Evolutionary conservation across 371 early-diverging fungal genomes (phyloP).

Genomic region (Mortierella polycephala): DNA sequence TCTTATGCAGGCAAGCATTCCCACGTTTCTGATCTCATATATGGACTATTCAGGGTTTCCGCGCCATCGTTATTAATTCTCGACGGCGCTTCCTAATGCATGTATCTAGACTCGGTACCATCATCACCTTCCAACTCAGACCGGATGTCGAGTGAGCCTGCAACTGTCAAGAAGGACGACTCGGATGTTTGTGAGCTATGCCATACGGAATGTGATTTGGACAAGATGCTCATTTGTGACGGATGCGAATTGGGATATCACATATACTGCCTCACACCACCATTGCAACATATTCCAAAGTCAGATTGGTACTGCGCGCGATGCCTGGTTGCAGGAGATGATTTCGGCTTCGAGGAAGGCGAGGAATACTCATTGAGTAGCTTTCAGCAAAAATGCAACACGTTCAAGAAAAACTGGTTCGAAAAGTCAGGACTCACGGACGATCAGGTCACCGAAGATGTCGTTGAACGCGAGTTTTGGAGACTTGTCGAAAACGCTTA

Average conservation of each 20-base stretch:
- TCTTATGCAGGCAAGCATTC: slow-evolving; percentile 46
- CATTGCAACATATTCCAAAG: slow-evolving; percentile 71
- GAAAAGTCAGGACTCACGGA: slow-evolving; percentile 34
- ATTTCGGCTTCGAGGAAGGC: slow-evolving; percentile 93
- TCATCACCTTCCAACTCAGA: slow-evolving; percentile 51
- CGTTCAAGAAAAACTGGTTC: slow-evolving; percentile 87
- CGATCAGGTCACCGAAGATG: slow-evolving; percentile 75
- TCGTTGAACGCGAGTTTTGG: slow-evolving; percentile 95
- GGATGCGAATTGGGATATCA: slow-evolving; percentile 90
- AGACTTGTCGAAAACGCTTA: slow-evolving; percentile 85
- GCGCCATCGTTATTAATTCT: neutral
- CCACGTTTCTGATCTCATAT: neutral
- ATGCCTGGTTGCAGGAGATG: slow-evolving; percentile 83
- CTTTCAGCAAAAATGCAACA: slow-evolving; percentile 83
- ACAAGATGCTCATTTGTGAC: slow-evolving; percentile 85
- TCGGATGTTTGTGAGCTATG: slow-evolving; percentile 73
- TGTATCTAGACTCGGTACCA: slow-evolving; percentile 35
- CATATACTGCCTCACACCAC: slow-evolving; percentile 81
- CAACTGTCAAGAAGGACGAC: slow-evolving; percentile 17
- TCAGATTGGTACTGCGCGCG: slow-evolving; percentile 89
- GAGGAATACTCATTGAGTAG: slow-evolving; percentile 79
- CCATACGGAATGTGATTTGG: slow-evolving; percentile 64
- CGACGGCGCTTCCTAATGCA: neutral
- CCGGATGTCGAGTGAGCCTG: slow-evolving; percentile 37
- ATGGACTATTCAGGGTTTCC: neutral